These are phyloP conservation scores for Candida dubliniensis DNA, from an alignment of 1,139 yeast species.

Conservation along the genomic window DNA sequence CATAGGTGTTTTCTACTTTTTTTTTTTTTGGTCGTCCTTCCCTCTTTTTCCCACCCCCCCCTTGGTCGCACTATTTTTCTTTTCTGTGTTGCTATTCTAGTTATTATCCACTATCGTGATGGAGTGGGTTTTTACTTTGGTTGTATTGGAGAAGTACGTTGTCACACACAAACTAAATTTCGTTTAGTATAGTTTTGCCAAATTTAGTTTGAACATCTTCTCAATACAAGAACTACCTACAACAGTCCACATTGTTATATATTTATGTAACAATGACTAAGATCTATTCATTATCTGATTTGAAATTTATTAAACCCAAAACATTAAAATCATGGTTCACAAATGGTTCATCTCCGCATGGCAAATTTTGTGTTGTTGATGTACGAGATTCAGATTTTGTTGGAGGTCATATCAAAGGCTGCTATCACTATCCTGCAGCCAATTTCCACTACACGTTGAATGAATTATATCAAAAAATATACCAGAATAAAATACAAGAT, in stretches of 20 bases:
- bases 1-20: no score
- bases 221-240: no score
- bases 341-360: constrained; percentile 34
- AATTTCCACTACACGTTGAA: constrained; percentile 44
- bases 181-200: background rate
- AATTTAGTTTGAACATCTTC: no score
- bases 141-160: no score
- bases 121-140: no score
- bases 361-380: constrained; percentile 69
- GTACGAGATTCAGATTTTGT: constrained; percentile 78
- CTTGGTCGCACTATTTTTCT: no score
- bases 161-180: background rate
- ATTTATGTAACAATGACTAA: constrained; percentile 14
- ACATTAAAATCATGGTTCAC: constrained; percentile 48
- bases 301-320: constrained; percentile 46
- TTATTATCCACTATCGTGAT: no score
- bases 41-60: no score
- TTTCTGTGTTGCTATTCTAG: no score
- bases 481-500: constrained; percentile 38
- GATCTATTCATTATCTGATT: constrained; percentile 27
- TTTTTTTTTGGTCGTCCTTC: no score
- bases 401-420: constrained; percentile 68
- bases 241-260: no score
- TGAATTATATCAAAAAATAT: constrained; percentile 39
- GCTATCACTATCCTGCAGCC: constrained; percentile 62